These are phyloP conservation scores for Candida coquimbonensis DNA, from an alignment of 805 yeast genomes.

Conservation along the genomic window DNA sequence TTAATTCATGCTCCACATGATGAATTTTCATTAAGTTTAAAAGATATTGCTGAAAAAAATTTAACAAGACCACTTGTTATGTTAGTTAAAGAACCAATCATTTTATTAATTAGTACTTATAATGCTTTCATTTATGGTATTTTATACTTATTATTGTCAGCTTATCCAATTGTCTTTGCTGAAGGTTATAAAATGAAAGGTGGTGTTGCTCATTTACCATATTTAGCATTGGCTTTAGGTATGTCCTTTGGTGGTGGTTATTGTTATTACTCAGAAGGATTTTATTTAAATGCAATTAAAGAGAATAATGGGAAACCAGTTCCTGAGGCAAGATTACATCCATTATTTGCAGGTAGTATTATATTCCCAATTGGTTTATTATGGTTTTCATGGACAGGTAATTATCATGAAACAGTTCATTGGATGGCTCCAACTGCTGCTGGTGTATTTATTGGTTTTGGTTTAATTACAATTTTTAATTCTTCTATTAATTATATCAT, in stretches of 20 bases:
- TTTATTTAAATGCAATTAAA: conserved; percentile 39
- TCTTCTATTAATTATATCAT: conserved; percentile 66
- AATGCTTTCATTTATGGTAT: conserved; percentile 78
- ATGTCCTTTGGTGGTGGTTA: conserved; percentile 48
- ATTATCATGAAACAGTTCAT: conserved; percentile 59
- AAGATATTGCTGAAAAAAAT: conserved; percentile 56
- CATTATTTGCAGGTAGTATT: conserved; percentile 67
- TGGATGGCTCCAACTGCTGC: conserved; percentile 78
- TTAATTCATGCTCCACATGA: conserved; percentile 76
- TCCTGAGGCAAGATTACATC: conserved; percentile 76
- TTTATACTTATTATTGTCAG: conserved; percentile 64
- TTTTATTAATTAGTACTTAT: conserved; percentile 61
- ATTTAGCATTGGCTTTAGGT: conserved; percentile 69
- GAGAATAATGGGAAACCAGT: conserved; percentile 53
- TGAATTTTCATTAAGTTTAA: conserved; percentile 45
- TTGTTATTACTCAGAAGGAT: conserved; percentile 47
- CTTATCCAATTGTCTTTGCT: conserved; percentile 66
- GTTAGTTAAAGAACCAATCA: conserved; percentile 65
- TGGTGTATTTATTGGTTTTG: conserved; percentile 59
- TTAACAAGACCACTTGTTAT: conserved; percentile 61
- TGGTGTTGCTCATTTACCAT: conserved; percentile 74
- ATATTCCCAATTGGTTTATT: conserved; percentile 71
- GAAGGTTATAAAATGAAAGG: conserved; percentile 53
- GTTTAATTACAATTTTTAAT: conserved; percentile 59
- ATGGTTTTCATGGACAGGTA: conserved; percentile 88